phyloP scores from a whole-genome alignment of 1,284 basidiomycete species.

The Golubevia sp. region DNA sequence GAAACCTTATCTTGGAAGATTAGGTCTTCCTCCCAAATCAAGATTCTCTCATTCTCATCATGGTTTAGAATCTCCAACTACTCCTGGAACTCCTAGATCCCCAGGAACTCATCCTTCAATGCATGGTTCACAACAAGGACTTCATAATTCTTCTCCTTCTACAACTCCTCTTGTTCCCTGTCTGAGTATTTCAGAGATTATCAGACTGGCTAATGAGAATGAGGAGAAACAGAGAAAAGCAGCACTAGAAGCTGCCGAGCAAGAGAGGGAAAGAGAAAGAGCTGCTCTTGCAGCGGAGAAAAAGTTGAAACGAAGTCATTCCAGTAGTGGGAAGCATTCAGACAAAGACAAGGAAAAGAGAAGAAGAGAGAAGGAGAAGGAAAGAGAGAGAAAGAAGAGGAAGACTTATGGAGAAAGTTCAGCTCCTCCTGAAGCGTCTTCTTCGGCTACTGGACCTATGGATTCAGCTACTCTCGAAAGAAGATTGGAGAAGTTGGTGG shows the following conservation, averaged over 20 bases:
- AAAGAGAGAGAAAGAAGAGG: slow-evolving; percentile 15
- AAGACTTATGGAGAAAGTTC: slow-evolving; percentile 11
- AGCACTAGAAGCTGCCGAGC: slow-evolving; percentile 15
- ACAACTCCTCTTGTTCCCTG: slow-evolving; percentile 11
- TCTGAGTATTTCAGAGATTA: slow-evolving; percentile 50
- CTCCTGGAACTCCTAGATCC: slow-evolving; percentile 7
- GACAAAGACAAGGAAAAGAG: background rate
- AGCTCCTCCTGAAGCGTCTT: background rate
- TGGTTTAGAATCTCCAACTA: slow-evolving; percentile 5
- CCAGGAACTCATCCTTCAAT: background rate
- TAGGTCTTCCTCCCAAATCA: no score
- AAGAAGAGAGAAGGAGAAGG: background rate
- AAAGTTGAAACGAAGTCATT: background rate
- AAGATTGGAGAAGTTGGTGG: slow-evolving; percentile 77
- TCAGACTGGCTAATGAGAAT: slow-evolving; percentile 49
- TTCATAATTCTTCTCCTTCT: background rate
- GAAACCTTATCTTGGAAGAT: no score
- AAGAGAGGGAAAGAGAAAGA: slow-evolving; percentile 6
- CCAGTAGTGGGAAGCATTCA: background rate
- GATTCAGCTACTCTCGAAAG: slow-evolving; percentile 24
- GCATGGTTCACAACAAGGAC: background rate
- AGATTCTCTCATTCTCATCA: background rate
- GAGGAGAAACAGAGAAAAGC: slow-evolving; percentile 25
- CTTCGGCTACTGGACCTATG: no score
- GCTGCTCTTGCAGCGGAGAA: slow-evolving; percentile 20